phyloP scores from a whole-genome alignment of 345 rosid species.

The Dipteronia sinensis region DNA sequence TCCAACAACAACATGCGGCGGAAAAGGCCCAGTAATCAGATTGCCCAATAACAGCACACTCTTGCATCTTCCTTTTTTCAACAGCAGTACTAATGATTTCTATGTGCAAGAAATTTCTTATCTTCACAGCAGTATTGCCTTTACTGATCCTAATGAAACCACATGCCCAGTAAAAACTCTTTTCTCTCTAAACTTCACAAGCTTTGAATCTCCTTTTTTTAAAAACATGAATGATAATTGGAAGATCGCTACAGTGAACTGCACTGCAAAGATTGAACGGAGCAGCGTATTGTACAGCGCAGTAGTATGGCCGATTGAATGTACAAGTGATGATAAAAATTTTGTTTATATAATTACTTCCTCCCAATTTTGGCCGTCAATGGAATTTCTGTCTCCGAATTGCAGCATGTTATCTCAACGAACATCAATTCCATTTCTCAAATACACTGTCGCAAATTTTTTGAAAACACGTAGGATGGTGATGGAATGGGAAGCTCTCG shows the following conservation, averaged over 20 bases:
- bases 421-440: not conserved
- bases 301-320: not conserved
- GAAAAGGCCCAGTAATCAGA: not conserved
- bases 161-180: not conserved
- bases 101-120: not conserved
- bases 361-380: rapidly evolving
- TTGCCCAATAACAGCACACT: not conserved
- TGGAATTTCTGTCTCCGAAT: rapidly evolving
- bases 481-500: not conserved
- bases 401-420: not conserved
- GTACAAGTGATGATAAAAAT: not conserved
- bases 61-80: not conserved
- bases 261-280: not conserved
- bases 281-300: too few relatives aligned
- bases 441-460: too few relatives aligned
- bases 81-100: not conserved
- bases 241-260: not conserved
- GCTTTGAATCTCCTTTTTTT: not conserved
- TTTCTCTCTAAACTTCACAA: not conserved
- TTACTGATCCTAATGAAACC: not conserved
- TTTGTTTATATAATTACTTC: not conserved
- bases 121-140: not conserved
- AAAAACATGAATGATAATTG: too few relatives aligned
- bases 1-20: not conserved
- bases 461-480: not conserved